Base-by-base conservation (phyloP, 441 rosid genomes). In the Sinapis alba region DNA sequence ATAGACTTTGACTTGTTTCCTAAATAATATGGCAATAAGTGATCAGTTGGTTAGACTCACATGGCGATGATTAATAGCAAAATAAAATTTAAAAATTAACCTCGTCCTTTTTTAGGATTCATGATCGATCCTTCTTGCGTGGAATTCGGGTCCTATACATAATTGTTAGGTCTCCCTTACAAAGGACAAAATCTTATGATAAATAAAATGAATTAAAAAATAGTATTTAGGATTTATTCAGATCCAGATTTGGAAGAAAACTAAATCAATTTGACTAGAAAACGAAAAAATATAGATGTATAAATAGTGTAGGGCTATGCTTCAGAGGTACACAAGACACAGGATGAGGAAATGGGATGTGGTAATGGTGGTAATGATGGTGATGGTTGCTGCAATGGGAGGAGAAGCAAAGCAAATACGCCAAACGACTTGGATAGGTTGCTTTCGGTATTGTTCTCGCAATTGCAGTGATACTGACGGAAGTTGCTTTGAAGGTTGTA, bases 371-470 rank as follows among this genome's bases (percentile, higher is more conserved):
- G 20, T 50, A 50, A 18, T 18, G 11, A 18, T 50, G 2, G 23
- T 50, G 21, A 16, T 50, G 56, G 20, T 50, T 50, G 56, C 56
- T 50, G 56, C 56, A 50, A 7, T 50, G 56, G 21, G 56, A 6
- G 54, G 54, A 58, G 72, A 74, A 66, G 72, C 66, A 58, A 47
- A 20, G 19, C 5, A 47, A 0, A 53, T 1, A 41, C 13, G 30
- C 2, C n/a, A 34, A 21, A 18, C 1, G 36, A 28, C 60, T 20
- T 66, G 61, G 67, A 58, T 58, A 11, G 20, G 5, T 27, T 74
- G 78, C 66, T 74, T 66, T 45, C 24, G 66, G 2, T 20, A 21
- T 58, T 66, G 78, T 58, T 74, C 78, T 58, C 60, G 72, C 38
- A 15, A 21, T n/a, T 74, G 78, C 47, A 10, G 11, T 0, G 66